Evolutionary conservation across 2,329 filamentous ascomycete species (phyloP).

Genomic region (Colletotrichum theobromicola): DNA sequence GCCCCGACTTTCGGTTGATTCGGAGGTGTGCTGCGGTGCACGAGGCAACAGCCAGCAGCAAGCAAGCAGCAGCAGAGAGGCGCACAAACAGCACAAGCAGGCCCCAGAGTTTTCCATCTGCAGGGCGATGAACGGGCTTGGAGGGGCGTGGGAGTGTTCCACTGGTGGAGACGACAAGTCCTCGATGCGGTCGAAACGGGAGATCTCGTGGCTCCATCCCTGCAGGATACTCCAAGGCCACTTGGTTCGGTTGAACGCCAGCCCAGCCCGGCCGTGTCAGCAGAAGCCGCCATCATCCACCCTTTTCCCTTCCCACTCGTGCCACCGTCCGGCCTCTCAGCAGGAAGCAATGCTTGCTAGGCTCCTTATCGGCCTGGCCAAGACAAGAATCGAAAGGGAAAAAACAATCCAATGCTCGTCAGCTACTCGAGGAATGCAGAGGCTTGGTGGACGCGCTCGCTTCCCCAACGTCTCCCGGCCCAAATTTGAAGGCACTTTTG

Average conservation of each 20-base stretch:
- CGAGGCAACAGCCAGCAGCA: constrained; percentile 2
- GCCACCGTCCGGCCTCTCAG: constrained; percentile 4
- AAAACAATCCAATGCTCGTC: background rate
- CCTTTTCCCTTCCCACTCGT: constrained; percentile 8
- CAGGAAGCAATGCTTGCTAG: constrained; percentile 6
- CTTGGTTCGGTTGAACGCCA: constrained; percentile 23
- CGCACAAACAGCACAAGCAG: constrained; percentile 13
- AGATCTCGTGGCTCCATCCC: constrained; percentile 26
- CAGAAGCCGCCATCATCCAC: constrained; percentile 8
- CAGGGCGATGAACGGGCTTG: constrained; percentile 7
- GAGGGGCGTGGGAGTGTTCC: constrained; percentile 20
- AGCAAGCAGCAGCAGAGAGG: background rate
- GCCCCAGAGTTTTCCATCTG: constrained; percentile 13
- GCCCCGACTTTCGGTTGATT: background rate
- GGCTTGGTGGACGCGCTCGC: background rate
- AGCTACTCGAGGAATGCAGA: constrained; percentile 1
- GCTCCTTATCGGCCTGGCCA: background rate
- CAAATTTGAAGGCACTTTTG: background rate
- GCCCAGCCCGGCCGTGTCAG: constrained; percentile 11
- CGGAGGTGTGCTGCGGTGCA: background rate
- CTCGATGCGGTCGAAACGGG: constrained; percentile 24
- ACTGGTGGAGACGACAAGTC: constrained; percentile 16
- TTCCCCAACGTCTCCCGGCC: background rate
- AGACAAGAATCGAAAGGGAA: background rate
- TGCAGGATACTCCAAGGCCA: constrained; percentile 22